Evolutionary conservation across 177 flowering plant species (phyloP).

Genomic region (Telopea speciosissima): DNA sequence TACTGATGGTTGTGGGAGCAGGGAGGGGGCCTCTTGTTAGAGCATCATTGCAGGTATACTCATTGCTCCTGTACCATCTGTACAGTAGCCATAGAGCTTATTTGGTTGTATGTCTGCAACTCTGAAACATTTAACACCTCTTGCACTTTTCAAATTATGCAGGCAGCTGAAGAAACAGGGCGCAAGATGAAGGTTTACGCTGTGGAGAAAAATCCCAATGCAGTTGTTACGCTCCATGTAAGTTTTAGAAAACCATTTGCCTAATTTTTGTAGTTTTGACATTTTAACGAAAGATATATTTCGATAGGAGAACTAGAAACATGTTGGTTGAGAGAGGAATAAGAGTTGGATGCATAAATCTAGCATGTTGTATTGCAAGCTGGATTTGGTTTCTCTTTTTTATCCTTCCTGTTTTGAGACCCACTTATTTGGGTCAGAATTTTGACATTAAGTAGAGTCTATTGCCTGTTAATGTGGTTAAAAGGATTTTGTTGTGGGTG

Average conservation of each 20-base stretch:
- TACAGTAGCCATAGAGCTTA: not conserved
- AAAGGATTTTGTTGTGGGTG: too few species aligned
- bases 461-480: too few species aligned
- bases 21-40: constrained; percentile 98
- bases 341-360: too few species aligned
- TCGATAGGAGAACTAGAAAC: too few species aligned
- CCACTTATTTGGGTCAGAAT: too few species aligned
- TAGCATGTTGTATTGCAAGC: too few species aligned
- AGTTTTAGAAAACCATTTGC: constrained; percentile 19
- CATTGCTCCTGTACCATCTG: constrained; percentile 1
- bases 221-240: constrained; percentile 96
- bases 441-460: too few species aligned
- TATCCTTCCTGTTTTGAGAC: too few species aligned
- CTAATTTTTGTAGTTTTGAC: not conserved
- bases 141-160: constrained; percentile 1
- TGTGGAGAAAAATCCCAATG: constrained; percentile 98
- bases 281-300: too few species aligned
- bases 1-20: constrained; percentile 99
- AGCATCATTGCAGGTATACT: constrained; percentile 81
- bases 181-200: constrained; percentile 87
- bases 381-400: too few species aligned
- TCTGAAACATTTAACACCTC: not conserved
- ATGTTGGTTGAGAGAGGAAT: too few species aligned
- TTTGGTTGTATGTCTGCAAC: not conserved
- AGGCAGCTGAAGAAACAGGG: constrained; percentile 97